Base-by-base conservation (phyloP, 768 basidiomycete genomes). In the Leccinum subtestaceum region DNA sequence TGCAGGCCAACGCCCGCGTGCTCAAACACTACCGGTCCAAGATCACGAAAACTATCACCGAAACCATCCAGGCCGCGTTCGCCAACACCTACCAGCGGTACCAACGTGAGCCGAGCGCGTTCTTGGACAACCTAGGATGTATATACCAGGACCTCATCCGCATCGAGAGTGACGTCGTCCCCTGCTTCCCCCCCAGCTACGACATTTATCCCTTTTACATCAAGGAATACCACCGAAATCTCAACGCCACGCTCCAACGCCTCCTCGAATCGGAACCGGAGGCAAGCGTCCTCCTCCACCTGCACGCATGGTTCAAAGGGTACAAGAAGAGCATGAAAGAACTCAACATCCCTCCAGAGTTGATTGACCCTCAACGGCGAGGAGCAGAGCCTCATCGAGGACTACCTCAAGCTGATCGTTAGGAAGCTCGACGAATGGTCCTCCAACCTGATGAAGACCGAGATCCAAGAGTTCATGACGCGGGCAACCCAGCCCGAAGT, bases 1-100 rank as follows among this genome's bases (percentile, higher is more conserved):
- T 95, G 82, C 90, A 93, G 74, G 95, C 95, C 49, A 88, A 94
- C 63, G 92, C 95, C 12, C 87, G 97, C 46, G 80, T 93, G 36
- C 86, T 98, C 71, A 99, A 98, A 75, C 93, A 97, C 72, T 98
- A 98, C 72, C 87, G 95, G 17, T 87, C 91, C 57, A 96, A 94
- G 71, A 83, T 97, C 60, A 81, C 85, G 62, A 91, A 90, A 68
- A 83, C 82, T 0, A 27, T 27, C 27, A 27, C 27, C 27, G 7
- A 27, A 27, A 27, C 27, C 1, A 27, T 27, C 27, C 27, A 27
- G 27, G 27, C 27, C 82, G 82, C 83, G 58, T 91, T 96, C 67
- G 82, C 89, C 3, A 78, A 80, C 6, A 86, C 86, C 2, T 91
- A 85, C 67, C 76, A 79, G 52, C 81, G 78, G 27, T 80, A 86